Evolutionary conservation across 2,329 filamentous ascomycete genomes (phyloP).

Genomic region (Cadophora malorum): DNA sequence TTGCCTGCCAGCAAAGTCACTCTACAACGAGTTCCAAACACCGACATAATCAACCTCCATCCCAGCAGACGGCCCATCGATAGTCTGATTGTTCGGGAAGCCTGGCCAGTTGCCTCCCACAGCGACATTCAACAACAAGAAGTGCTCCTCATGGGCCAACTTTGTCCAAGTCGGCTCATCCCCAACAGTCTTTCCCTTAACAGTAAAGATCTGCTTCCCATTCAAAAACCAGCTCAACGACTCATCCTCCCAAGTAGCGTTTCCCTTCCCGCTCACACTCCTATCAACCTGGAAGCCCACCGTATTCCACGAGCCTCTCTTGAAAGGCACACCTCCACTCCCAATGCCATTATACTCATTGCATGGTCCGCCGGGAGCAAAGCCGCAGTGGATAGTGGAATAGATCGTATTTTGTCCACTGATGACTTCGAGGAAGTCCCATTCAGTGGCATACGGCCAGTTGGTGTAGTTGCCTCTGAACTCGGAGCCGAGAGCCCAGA

Average conservation of each 20-base stretch:
- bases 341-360: constrained; percentile 50
- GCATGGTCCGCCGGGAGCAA: constrained; percentile 49
- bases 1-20: neutral
- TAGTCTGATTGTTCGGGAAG: constrained; percentile 47
- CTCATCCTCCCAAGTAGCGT: constrained; percentile 41
- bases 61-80: constrained; percentile 43
- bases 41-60: constrained; percentile 52
- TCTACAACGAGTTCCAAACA: constrained; percentile 44
- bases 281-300: constrained; percentile 47
- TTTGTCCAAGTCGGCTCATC: constrained; percentile 44
- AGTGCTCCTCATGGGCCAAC: constrained; percentile 44
- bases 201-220: constrained; percentile 39
- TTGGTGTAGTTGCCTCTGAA: constrained; percentile 49
- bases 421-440: constrained; percentile 53
- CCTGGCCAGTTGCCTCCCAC: constrained; percentile 47
- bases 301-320: constrained; percentile 46
- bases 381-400: constrained; percentile 53
- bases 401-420: constrained; percentile 49
- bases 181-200: constrained; percentile 43
- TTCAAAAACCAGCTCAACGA: constrained; percentile 48
- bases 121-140: constrained; percentile 51
- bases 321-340: constrained; percentile 33
- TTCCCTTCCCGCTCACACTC: constrained; percentile 18
- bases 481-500: constrained; percentile 52
- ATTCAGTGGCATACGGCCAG: constrained; percentile 53